Evolutionary conservation across 2,329 filamentous ascomycete genomes (phyloP).

Genomic region (Aureobasidium sp.): DNA sequence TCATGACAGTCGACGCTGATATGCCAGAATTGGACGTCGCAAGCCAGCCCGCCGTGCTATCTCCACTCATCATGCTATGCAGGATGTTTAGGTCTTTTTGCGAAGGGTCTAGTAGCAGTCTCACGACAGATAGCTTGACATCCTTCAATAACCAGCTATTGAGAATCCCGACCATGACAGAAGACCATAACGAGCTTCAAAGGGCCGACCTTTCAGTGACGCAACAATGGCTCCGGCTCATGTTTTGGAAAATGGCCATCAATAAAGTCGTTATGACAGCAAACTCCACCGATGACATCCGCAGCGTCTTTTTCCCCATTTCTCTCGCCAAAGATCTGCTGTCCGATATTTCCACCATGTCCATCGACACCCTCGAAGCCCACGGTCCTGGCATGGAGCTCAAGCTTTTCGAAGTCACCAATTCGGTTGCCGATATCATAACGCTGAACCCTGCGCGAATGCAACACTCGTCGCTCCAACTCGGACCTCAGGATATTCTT

Average conservation of each 20-base stretch:
- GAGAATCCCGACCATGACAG: background rate
- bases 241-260: slow-evolving; percentile 20
- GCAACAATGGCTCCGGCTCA: slow-evolving; percentile 19
- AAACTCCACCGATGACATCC: slow-evolving; percentile 1
- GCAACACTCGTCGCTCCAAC: background rate
- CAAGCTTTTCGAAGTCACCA: slow-evolving; percentile 5
- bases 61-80: slow-evolving; percentile 18
- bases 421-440: slow-evolving; percentile 4
- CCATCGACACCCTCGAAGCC: background rate
- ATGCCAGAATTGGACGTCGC: slow-evolving; percentile 2
- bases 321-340: background rate
- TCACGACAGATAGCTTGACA: background rate
- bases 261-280: slow-evolving; percentile 15
- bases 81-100: slow-evolving; percentile 15
- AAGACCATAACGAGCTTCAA: slow-evolving; percentile 16
- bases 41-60: background rate
- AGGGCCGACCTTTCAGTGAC: slow-evolving; percentile 19
- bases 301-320: slow-evolving; percentile 5
- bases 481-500: background rate
- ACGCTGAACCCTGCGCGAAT: background rate
- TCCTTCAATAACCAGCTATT: slow-evolving; percentile 13
- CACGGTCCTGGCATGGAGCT: slow-evolving; percentile 6
- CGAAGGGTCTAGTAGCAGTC: background rate
- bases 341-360: background rate
- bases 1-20: slow-evolving; percentile 5